Base-by-base conservation (phyloP, 1,284 basidiomycete genomes). In the Trichosporon sp. region DNA sequence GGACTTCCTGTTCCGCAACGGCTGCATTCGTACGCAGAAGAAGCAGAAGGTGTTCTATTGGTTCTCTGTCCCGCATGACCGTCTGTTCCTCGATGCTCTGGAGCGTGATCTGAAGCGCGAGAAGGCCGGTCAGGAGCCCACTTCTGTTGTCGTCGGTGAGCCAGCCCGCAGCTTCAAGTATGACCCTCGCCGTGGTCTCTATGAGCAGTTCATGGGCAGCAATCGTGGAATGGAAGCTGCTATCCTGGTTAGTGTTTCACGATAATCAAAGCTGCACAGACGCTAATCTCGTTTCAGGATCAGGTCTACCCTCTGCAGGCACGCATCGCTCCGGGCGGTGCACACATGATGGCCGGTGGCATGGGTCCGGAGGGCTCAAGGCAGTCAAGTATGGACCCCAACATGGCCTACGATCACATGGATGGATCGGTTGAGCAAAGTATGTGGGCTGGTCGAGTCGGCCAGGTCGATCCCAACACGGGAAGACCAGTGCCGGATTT, bases 11-110 rank as follows among this genome's bases (percentile, higher is more conserved):
- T 95, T 95, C 86, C 92, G 93, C 79, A 92, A 91, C 73, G 91
- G 93, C 74, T 94, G 92, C 78, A 95, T 96, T 68, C 87, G 92
- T 46, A 95, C 93, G 0, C 92, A 95, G 78, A 96, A 95, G 84
- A 95, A 95, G 82, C 92, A 94, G 82, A 92, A 77, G 74, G 76
- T 77, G 1, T 95, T 95, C 75, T 94, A 91, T 79, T 95, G 92
- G 92, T 88, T 87, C 78, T 88, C 87, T 1, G 92, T 95, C 11
- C 92, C 92, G 3, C 92, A 95, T 69, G 92, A 95, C 79, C 88
- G 92, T n/a, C 87, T 95, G 59, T 95, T 95, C 83, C 86, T 95
- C 58, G 92, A 95, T 74, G 92, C 92, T 27, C 85, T 95, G 40
- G 92, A 95, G 78, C 89, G 92, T 58, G 92, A 95, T 77, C 85